Conservation (phyloP, 2,329 filamentous ascomycete genomes). For the Diaporthe citriasiana region DNA sequence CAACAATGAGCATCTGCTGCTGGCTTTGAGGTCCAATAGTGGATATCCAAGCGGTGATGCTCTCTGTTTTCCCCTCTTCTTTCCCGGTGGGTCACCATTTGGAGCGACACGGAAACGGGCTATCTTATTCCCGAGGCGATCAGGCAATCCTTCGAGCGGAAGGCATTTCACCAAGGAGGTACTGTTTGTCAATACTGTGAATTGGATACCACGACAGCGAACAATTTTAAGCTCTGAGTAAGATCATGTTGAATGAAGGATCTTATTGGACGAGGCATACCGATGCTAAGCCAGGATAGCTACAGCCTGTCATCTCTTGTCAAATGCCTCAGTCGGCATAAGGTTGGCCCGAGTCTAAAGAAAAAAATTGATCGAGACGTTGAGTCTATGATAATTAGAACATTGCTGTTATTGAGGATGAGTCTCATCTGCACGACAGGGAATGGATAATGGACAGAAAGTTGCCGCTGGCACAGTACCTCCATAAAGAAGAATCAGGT, state of each 20-base stretch:
- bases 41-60: neutral
- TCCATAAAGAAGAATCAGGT: neutral
- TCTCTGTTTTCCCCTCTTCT: conserved; percentile 21
- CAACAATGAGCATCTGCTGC: neutral
- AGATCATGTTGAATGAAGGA: neutral
- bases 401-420: neutral
- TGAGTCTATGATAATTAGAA: neutral
- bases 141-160: neutral
- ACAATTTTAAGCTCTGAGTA: neutral
- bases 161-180: neutral
- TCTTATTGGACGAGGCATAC: neutral
- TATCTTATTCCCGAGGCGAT: neutral
- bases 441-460: neutral
- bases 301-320: neutral
- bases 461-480: neutral
- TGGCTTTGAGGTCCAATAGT: neutral
- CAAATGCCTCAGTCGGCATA: neutral
- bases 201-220: neutral
- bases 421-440: neutral
- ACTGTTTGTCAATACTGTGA: neutral
- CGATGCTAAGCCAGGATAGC: neutral
- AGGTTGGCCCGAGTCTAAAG: neutral
- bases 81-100: no score
- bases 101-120: no score
- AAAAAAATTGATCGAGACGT: neutral